Evolutionary conservation across 495 filamentous ascomycete genomes (phyloP), one percentile per base, ranked within the genome.

Genomic region (Delitschia confertaspora): DNA sequence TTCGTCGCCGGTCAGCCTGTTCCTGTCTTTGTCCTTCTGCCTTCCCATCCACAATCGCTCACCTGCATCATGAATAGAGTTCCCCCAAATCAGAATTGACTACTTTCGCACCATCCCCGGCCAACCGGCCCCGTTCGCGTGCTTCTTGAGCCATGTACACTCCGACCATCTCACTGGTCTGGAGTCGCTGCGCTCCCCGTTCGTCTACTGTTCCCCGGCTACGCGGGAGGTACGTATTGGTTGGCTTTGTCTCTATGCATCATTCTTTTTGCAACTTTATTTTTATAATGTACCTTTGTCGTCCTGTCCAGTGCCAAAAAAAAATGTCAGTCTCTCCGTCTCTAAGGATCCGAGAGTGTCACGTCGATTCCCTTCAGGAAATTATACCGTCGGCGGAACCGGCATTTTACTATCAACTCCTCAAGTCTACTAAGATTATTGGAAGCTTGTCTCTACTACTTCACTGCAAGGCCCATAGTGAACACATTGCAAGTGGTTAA

Each of bases 121-220:
- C 0, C 62, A 60, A 13, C 69, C 62, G 20, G 70, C 82, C 21
- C 84, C 88, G 1, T 58, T 93, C 31, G 88, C 84, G 11, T 94
- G 83, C 58, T 94, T 96, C 58, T 70, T 96, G 27, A 89, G 82
- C 57, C 89, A 96, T 73, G 80, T 93, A 8, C 89, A 95, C 59
- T 93, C 81, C 43, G 88, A 95, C 49, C 88, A 96, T 62, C 72
- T 95, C 5, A 74, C 73, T 43, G 89, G 89, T 0, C 71, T 95
- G 20, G 89, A 95, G 56, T 78, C 69, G 36, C 70, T 83, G 36
- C 74, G 74, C 24, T 71, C 81, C 18, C 82, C 85, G 0, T 93
- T 93, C 53, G 75, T 96, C 33, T 94, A 93, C 61, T 95, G 88
- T 63, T 95, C 88, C 7, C 71, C 80, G 2, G 82, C 83, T 3